These are phyloP conservation scores for Phellopilus nigrolimitatus DNA, from an alignment of 1,284 basidiomycete species.

Conservation along the genomic window DNA sequence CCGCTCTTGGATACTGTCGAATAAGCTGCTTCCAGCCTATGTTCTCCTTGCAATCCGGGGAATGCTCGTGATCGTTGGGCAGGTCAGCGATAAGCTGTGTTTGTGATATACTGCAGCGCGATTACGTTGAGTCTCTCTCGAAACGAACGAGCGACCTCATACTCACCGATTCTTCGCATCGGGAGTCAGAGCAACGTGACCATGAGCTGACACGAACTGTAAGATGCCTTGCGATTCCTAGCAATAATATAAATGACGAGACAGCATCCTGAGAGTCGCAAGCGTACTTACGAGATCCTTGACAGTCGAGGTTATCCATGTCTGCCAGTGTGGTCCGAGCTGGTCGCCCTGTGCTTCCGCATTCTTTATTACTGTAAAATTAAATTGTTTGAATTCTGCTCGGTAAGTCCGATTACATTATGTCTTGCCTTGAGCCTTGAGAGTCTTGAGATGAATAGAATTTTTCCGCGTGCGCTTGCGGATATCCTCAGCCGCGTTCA, in stretches of 20 bases:
- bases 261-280: background rate
- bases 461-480: slow-evolving; percentile 42
- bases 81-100: background rate
- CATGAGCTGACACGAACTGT: slow-evolving; percentile 29
- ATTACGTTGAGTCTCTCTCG: background rate
- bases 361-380: slow-evolving; percentile 39
- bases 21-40: slow-evolving; percentile 2
- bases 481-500: slow-evolving; percentile 39
- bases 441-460: slow-evolving; percentile 41
- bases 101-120: slow-evolving; percentile 18
- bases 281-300: slow-evolving; percentile 38
- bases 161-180: slow-evolving; percentile 43
- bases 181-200: slow-evolving; percentile 38
- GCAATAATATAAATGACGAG: slow-evolving; percentile 26
- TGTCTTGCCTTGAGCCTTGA: slow-evolving; percentile 36
- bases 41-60: slow-evolving; percentile 3
- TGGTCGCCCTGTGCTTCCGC: slow-evolving; percentile 42
- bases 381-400: background rate
- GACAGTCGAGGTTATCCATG: slow-evolving; percentile 46
- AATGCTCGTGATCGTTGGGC: slow-evolving; percentile 4
- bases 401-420: background rate
- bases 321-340: slow-evolving; percentile 46
- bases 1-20: background rate
- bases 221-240: slow-evolving; percentile 38
- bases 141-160: background rate